Percentiles rank a stretch among this genome's conserved stretches.
These are phyloP conservation scores for Psilocybe azurescens DNA, from an alignment of 768 basidiomycete species.

Conservation along the genomic window DNA sequence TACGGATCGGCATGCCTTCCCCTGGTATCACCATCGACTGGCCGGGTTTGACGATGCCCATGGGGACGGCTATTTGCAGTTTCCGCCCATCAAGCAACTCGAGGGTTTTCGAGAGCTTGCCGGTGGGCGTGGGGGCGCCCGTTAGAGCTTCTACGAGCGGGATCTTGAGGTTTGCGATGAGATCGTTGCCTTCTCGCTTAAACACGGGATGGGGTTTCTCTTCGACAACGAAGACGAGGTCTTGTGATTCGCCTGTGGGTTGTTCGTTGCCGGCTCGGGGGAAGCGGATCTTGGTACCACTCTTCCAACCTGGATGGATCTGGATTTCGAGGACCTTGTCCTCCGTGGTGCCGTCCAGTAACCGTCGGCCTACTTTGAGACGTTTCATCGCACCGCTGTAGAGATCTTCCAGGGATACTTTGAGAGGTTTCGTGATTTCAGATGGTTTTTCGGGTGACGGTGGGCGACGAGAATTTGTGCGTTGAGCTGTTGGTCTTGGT, in stretches of 20 bases:
- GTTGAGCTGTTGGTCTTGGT: conserved; percentile 31
- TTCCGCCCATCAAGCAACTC: conserved; percentile 82
- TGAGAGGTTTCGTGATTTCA: conserved; percentile 83
- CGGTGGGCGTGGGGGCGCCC: conserved; percentile 42
- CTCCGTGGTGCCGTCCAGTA: conserved; percentile 76
- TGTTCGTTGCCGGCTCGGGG: conserved; percentile 86
- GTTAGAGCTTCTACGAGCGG: conserved; percentile 86
- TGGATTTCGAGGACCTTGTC: conserved; percentile 86
- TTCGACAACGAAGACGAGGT: conserved; percentile 97
- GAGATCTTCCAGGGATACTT: conserved; percentile 85
- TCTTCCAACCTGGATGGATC: conserved; percentile 92
- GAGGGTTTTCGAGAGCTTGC: conserved; percentile 52
- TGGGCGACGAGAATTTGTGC: conserved; percentile 23
- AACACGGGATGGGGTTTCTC: conserved; percentile 88
- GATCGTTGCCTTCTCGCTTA: conserved; percentile 82
- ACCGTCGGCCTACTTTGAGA: conserved; percentile 81
- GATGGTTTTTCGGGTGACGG: conserved; percentile 42
- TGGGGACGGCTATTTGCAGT: conserved; percentile 69
- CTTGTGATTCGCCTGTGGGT: conserved; percentile 69
- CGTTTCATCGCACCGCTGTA: conserved; percentile 86
- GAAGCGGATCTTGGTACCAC: conserved; percentile 93
- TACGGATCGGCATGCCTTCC: conserved; percentile 93
- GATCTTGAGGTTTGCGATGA: conserved; percentile 63
- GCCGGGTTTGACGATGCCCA: conserved; percentile 76
- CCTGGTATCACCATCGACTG: conserved; percentile 71